Evolutionary conservation across 148 eudicot species (phyloP).

Genomic region (Camellia japonica): DNA sequence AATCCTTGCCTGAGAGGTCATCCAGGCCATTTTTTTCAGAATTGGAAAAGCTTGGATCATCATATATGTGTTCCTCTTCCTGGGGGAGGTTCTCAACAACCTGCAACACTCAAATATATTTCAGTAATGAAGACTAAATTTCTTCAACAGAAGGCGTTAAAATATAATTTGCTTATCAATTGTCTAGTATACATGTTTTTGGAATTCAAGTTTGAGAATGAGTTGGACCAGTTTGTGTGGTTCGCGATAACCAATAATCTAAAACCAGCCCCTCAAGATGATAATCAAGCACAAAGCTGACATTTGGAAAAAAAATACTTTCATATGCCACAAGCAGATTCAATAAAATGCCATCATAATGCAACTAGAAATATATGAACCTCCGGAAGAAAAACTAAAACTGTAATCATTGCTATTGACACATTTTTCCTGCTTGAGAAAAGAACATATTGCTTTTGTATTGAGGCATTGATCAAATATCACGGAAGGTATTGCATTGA

Average conservation of each 20-base stretch:
- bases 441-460: not conserved
- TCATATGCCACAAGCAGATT: not conserved
- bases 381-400: too few relatives aligned
- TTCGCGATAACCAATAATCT: not conserved
- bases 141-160: not conserved
- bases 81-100: slow-evolving; percentile 27
- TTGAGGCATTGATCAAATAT: too few relatives aligned
- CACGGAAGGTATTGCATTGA: not conserved
- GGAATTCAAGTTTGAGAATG: too few relatives aligned
- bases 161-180: not conserved
- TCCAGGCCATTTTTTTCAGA: slow-evolving; percentile 34
- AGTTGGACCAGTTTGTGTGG: not conserved
- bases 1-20: slow-evolving; percentile 38
- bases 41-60: slow-evolving; percentile 40
- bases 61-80: slow-evolving; percentile 25
- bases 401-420: too few relatives aligned
- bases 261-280: not conserved
- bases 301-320: not conserved
- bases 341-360: slow-evolving; percentile 3
- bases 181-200: not conserved
- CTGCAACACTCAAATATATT: slow-evolving; percentile 20
- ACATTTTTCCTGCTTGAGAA: not conserved
- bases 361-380: too few relatives aligned
- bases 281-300: not conserved
- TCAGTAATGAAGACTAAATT: not conserved